Percentiles rank a stretch among this genome's conserved stretches.
These are phyloP conservation scores for Silene uniflora DNA, from an alignment of 148 eudicot genomes.

Conservation along the genomic window DNA sequence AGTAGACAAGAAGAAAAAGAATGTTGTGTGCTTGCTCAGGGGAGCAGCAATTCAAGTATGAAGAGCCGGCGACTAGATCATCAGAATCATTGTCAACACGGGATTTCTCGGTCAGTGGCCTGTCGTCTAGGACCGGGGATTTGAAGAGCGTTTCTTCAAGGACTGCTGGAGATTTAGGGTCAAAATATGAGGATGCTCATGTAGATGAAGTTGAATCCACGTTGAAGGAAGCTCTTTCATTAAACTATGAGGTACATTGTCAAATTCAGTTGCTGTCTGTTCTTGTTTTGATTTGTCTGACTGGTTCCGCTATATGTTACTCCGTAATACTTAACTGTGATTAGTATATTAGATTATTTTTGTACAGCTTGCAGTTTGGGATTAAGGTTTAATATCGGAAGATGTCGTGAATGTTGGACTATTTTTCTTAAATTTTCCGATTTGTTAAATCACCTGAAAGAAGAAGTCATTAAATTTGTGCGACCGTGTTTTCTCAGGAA, in stretches of 20 bases:
- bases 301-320: background rate
- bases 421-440: background rate
- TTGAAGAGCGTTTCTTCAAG: slow-evolving; percentile 39
- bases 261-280: background rate
- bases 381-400: no score
- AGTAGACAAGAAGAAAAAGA: slow-evolving; percentile 18
- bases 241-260: slow-evolving; percentile 79
- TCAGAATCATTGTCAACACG: slow-evolving; percentile 81
- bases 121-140: slow-evolving; percentile 67
- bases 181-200: slow-evolving; percentile 78
- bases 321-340: no score
- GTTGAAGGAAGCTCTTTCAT: slow-evolving; percentile 87
- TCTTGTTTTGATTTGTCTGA: slow-evolving; percentile 11
- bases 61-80: slow-evolving; percentile 60
- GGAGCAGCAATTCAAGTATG: slow-evolving; percentile 76
- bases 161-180: slow-evolving; percentile 61
- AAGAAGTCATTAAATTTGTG: slow-evolving; percentile 11
- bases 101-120: slow-evolving; percentile 74
- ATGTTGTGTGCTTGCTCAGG: slow-evolving; percentile 99
- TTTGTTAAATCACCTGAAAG: background rate
- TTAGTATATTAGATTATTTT: no score
- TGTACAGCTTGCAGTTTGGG: no score
- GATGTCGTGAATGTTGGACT: background rate
- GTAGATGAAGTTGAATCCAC: slow-evolving; percentile 99
- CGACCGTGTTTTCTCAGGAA: slow-evolving; percentile 43